phyloP scores from a whole-genome alignment of 371 early-diverging fungal species.

The Parasitella parasitica region DNA sequence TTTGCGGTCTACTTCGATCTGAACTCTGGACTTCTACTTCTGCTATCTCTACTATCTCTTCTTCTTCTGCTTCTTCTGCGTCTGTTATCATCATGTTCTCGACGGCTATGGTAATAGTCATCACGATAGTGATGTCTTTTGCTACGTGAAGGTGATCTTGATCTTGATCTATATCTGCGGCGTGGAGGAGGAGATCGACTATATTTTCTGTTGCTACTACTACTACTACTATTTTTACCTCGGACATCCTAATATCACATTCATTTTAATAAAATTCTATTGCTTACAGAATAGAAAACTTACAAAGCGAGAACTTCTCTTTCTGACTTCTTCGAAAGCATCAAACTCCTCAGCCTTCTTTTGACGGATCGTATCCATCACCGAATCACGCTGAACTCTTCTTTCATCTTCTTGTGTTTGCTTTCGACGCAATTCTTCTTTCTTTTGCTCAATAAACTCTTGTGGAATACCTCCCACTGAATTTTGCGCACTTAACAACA shows the following conservation, averaged over 20 bases:
- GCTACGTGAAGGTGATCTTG: slow-evolving; percentile 26
- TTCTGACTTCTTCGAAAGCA: slow-evolving; percentile 12
- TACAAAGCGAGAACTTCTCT: slow-evolving; percentile 28
- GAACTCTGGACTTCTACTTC: slow-evolving; percentile 13
- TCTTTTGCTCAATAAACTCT: slow-evolving; percentile 81
- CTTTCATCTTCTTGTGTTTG: slow-evolving; percentile 36
- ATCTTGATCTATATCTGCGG: slow-evolving; percentile 16
- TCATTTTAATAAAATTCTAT: neutral
- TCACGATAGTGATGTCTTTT: slow-evolving; percentile 20
- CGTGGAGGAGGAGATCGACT: slow-evolving; percentile 23
- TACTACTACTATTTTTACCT: neutral
- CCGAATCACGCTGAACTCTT: slow-evolving; percentile 32
- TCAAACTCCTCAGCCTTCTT: slow-evolving; percentile 26
- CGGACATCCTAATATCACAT: slow-evolving; percentile 6
- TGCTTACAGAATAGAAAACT: neutral
- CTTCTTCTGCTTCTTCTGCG: slow-evolving; percentile 20
- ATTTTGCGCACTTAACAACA: slow-evolving; percentile 87
- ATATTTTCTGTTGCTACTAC: slow-evolving; percentile 9
- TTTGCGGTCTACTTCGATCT: neutral
- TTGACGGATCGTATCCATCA: slow-evolving; percentile 45
- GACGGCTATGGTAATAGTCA: slow-evolving; percentile 18
- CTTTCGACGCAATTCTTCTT: slow-evolving; percentile 67
- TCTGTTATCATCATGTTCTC: slow-evolving; percentile 8
- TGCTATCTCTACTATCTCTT: slow-evolving; percentile 15
- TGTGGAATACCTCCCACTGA: slow-evolving; percentile 85